Conservation (phyloP, 148 eudicot species). For the Polygonum aviculare region DNA sequence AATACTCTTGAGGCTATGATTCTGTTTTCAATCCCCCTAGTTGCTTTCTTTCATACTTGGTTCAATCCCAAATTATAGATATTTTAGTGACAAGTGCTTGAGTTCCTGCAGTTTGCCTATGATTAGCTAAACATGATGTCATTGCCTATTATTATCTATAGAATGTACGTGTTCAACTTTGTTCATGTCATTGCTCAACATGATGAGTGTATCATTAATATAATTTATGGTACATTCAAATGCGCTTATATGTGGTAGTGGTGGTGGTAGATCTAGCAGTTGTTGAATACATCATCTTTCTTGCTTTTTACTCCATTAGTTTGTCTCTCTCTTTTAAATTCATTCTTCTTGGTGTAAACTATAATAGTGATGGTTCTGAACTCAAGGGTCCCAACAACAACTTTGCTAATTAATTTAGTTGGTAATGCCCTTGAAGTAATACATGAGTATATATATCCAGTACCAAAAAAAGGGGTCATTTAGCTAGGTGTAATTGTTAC, state of each 20-base stretch:
- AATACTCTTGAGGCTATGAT: too few species aligned
- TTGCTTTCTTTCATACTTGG: too few species aligned
- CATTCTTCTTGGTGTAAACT: slow-evolving; percentile 1
- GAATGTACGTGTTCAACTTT: too few species aligned
- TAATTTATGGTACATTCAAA: neutral
- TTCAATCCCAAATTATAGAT: too few species aligned
- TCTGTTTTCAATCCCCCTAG: too few species aligned
- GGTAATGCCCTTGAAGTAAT: neutral
- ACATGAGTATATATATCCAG: neutral
- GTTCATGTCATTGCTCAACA: neutral
- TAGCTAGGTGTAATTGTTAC: slow-evolving; percentile 1
- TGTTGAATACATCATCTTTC: neutral
- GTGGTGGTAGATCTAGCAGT: neutral
- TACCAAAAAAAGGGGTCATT: neutral
- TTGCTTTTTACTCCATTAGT: neutral
- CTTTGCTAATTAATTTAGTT: neutral
- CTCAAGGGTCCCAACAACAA: neutral
- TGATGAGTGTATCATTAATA: neutral
- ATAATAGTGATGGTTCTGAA: neutral
- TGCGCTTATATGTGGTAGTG: neutral
- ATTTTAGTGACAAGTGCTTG: too few species aligned
- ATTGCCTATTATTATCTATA: too few species aligned
- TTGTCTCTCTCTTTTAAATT: neutral
- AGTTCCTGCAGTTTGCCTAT: too few species aligned
- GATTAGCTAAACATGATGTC: too few species aligned